Base-by-base conservation (phyloP, 75 land plant genomes). In the Sequoiadendron giganteum region DNA sequence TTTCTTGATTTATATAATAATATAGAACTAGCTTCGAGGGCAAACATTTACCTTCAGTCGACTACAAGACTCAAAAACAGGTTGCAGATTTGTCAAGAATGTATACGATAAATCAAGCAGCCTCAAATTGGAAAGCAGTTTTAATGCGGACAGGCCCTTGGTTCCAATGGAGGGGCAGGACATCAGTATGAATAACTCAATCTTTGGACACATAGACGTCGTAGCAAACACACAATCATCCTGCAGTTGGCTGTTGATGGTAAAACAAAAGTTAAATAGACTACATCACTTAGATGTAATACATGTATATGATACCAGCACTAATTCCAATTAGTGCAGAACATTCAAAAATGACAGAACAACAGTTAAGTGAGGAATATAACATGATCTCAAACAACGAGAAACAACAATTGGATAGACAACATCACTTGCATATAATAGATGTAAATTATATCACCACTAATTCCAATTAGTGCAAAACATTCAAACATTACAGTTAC, bases 61-160 rank as follows among this genome's bases (percentile, higher is more conserved):
- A 40, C 86, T 85, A 77, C 99, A 98, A 47, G 94, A 92, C 72
- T 97, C 94, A 91, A 93, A 98, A 11, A 98, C 95, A 70, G 99
- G 99, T 85, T 94, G 92, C 91, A 98, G 92, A 76, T 95, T 92
- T 25, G 89, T 93, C 86, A 98, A 90, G 85, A 97, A 98, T 3
- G 99, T 98, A 87, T 98, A 97, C 38, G 99, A 98, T 56, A 98
- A 90, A 93, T 98, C 99, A 73, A 98, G 97, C 25, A 85, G 90
- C 56, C 93, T 97, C 89, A 98, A 90, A 84, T 91, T 87, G 14
- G 45, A 86, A 34, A 98, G 94, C 88, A 89, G 88, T 38, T 88
- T 87, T 92, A 98, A 89, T n/a, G 98, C 93, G 30, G 88, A 87
- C 11, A 98, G 95, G 42, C 99, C 99, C 56, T 89, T 91, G n/a